phyloP scores from a whole-genome alignment of 202 grass and related monocot species.

The Carex arenaria region DNA sequence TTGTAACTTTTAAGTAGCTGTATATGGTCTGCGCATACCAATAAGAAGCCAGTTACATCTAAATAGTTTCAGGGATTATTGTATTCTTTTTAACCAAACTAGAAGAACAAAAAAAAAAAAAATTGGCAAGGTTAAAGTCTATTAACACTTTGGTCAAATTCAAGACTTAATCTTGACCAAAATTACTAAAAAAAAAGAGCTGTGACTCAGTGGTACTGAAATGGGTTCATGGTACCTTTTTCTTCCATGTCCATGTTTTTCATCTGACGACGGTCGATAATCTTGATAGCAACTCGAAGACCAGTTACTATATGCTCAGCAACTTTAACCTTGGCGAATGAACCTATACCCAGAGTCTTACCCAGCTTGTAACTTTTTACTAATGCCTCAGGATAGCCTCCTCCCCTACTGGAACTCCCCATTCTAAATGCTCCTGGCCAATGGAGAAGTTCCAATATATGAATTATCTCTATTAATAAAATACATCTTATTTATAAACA shows the following conservation, averaged over 20 bases:
- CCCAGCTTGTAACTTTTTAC: constrained; percentile 66
- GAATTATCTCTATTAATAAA: not conserved
- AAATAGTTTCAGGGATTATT: not conserved
- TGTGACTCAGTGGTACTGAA: not conserved
- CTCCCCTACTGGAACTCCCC: constrained; percentile 53
- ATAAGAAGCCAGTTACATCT: not conserved
- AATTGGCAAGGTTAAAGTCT: not conserved
- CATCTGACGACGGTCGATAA: constrained; percentile 70
- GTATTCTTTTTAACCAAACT: not conserved
- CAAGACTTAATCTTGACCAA: not conserved
- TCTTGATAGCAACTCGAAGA: constrained; percentile 84
- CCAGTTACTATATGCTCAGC: constrained; percentile 86
- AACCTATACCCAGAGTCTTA: constrained; percentile 79
- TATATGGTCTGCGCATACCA: not conserved
- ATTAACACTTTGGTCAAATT: not conserved
- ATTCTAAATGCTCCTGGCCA: constrained; percentile 43
- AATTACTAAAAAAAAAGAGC: not conserved
- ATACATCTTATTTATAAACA: not conserved
- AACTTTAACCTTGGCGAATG: constrained; percentile 87
- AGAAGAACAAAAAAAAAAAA: not conserved
- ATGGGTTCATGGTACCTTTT: constrained; percentile 44
- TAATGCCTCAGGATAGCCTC: constrained; percentile 43
- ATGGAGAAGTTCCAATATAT: constrained; percentile 11
- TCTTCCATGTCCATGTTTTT: constrained; percentile 90
- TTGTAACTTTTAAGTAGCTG: not conserved